These are phyloP conservation scores for Ceratocystis destructans DNA, from an alignment of 2,329 filamentous ascomycete genomes.

Conservation along the genomic window DNA sequence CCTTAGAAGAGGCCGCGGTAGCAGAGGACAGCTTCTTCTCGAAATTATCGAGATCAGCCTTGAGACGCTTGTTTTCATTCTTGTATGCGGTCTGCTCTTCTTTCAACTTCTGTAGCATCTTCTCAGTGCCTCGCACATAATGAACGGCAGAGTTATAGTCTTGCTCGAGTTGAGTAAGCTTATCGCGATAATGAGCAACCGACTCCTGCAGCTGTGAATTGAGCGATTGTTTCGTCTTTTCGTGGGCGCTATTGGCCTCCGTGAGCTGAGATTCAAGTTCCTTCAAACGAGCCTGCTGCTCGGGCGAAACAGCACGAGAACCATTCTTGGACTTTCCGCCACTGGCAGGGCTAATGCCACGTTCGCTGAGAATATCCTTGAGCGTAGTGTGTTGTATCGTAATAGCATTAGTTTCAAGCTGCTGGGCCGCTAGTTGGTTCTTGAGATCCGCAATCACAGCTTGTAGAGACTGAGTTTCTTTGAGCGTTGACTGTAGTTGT, in stretches of 20 bases:
- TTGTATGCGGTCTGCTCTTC: constrained; percentile 92
- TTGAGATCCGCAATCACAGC: constrained; percentile 70
- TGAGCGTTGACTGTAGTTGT: constrained; percentile 72
- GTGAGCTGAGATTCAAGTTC: constrained; percentile 85
- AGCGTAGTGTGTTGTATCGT: constrained; percentile 83
- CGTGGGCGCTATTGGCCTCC: constrained; percentile 61
- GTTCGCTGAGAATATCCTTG: constrained; percentile 81
- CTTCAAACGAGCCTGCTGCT: constrained; percentile 59
- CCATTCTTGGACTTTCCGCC: constrained; percentile 55
- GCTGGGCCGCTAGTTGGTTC: constrained; percentile 68
- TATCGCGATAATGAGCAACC: constrained; percentile 82
- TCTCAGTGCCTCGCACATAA: constrained; percentile 96
- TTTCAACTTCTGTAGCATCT: constrained; percentile 98
- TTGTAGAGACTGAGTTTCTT: constrained; percentile 70
- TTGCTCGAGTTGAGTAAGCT: constrained; percentile 83
- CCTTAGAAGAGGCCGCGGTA: constrained; percentile 29
- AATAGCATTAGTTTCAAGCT: constrained; percentile 87
- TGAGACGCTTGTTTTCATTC: constrained; percentile 66
- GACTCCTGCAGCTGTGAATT: constrained; percentile 72
- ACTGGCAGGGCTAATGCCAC: constrained; percentile 67
- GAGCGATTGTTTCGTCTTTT: constrained; percentile 67
- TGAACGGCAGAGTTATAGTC: constrained; percentile 97
- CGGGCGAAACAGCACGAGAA: constrained; percentile 58
- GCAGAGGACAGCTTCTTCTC: constrained; percentile 38
- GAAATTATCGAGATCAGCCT: constrained; percentile 61